Evolutionary conservation across 106 monocot species (phyloP).

Genomic region (Gastrodia elata): DNA sequence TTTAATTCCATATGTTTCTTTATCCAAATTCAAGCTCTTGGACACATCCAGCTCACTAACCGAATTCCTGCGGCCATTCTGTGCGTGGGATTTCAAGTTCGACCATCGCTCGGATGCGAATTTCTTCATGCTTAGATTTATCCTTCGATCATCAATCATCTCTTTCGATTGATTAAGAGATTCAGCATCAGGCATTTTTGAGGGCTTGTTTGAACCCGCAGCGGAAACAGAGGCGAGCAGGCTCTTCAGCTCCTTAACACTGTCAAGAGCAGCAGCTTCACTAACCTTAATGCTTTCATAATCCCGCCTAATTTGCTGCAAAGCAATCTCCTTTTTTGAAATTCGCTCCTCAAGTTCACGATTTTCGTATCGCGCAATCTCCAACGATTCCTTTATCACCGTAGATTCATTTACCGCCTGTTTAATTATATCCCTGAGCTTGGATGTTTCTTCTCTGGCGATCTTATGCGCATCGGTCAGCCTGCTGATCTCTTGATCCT

Average conservation of each 20-base stretch:
- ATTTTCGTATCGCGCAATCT: conserved; percentile 46
- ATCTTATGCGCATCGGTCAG: conserved; percentile 27
- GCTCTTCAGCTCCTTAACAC: conserved; percentile 34
- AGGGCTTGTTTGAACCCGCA: background rate
- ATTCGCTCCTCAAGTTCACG: conserved; percentile 32
- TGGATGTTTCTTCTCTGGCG: conserved; percentile 36
- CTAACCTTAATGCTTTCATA: conserved; percentile 42
- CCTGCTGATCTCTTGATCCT: conserved; percentile 32
- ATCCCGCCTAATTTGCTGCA: conserved; percentile 35
- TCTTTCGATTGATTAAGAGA: background rate
- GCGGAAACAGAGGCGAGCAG: conserved; percentile 20
- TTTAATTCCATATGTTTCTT: background rate
- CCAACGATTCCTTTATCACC: conserved; percentile 39
- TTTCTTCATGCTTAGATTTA: background rate
- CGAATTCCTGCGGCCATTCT: conserved; percentile 6
- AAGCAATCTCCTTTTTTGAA: conserved; percentile 28
- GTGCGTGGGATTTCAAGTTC: background rate
- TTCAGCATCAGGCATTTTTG: background rate
- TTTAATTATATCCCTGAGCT: conserved; percentile 57
- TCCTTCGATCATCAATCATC: background rate
- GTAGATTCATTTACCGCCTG: conserved; percentile 59
- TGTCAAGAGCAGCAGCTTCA: conserved; percentile 42
- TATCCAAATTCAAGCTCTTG: conserved; percentile 7
- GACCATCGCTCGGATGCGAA: conserved; percentile 10
- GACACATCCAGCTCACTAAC: background rate